Conservation (phyloP, 345 rosid genomes). For the Eucalyptus viminalis region DNA sequence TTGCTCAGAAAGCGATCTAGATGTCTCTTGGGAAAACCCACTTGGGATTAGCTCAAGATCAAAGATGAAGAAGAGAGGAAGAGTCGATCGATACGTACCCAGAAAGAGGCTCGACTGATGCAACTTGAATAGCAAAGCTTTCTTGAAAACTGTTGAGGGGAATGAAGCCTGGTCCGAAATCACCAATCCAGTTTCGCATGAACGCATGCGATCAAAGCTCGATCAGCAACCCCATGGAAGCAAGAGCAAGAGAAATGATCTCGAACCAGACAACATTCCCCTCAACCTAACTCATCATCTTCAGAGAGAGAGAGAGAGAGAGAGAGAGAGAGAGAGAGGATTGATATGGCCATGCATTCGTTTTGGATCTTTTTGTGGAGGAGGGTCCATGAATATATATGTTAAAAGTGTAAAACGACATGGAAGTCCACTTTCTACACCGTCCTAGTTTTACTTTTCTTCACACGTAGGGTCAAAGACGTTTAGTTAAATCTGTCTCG, state of each 20-base stretch:
- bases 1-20: neutral
- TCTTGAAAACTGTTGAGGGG: slow-evolving; percentile 45
- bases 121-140: neutral
- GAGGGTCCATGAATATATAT: slow-evolving; percentile 13
- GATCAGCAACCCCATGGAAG: neutral
- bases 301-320: neutral
- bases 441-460: slow-evolving; percentile 6
- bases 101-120: neutral
- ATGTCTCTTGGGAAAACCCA: neutral
- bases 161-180: slow-evolving; percentile 98
- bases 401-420: neutral
- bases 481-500: neutral
- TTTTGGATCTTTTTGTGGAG: slow-evolving; percentile 15
- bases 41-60: neutral
- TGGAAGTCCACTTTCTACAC: slow-evolving; percentile 34
- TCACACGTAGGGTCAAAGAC: slow-evolving; percentile 3
- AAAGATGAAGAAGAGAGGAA: neutral
- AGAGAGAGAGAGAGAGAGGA: neutral
- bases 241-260: slow-evolving; percentile 16
- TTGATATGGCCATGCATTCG: neutral
- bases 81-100: neutral
- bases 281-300: slow-evolving; percentile 29
- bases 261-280: slow-evolving; percentile 87
- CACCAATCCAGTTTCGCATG: slow-evolving; percentile 5
- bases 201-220: neutral